Evolutionary conservation across 2,329 filamentous ascomycete species (phyloP), one percentile per base, ranked within the genome.

Genomic region (Fusarium sp.): DNA sequence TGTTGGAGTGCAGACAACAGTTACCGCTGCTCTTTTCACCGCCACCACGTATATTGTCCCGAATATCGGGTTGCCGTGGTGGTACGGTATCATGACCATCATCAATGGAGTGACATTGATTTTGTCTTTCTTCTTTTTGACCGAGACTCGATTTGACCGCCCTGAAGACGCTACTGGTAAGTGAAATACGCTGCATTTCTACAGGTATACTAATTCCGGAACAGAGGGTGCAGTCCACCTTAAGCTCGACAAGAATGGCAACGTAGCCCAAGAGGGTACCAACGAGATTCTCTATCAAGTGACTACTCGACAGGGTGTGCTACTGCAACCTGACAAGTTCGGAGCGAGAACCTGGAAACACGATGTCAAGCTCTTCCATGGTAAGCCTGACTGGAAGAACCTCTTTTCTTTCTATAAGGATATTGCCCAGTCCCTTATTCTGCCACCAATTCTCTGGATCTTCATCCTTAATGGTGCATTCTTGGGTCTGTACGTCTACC

Each of bases 111-210:
- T 20, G 3, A 63, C 57, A 0, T 28, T 63, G 22, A 48, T 63
- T 0, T 18, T 63, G 13, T 63, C 59, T 0, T 22, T 63, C 1
- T 48, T 63, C 2, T 56, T 62, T 17, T 14, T 63, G n/a, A 20
- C 36, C 0, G 59, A 63, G 22, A 63, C 59, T 1, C 59, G 57
- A 1, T 63, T 62, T 0, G 40, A 62, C 11, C 57, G 59, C 15
- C 59, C 59, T 1, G 57, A 63, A 1, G 59, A 63, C 11, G 59
- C 59, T 3, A 55, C 46, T 4, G 57, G 59, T 46, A 42, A n/a
- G 46, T 22, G 26, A 28, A 28, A 1, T 4, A 7, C 3, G 0
- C 5, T 10, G 0, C 0, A 4, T 0, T 0, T 14, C 5, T 4
- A 2, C 0, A 4, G 0, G 1, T 0, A 15, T 7, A 6, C 56